Evolutionary conservation across 805 yeast species (phyloP), one percentile per base, ranked within the genome.

Genomic region (Candida maltosa): DNA sequence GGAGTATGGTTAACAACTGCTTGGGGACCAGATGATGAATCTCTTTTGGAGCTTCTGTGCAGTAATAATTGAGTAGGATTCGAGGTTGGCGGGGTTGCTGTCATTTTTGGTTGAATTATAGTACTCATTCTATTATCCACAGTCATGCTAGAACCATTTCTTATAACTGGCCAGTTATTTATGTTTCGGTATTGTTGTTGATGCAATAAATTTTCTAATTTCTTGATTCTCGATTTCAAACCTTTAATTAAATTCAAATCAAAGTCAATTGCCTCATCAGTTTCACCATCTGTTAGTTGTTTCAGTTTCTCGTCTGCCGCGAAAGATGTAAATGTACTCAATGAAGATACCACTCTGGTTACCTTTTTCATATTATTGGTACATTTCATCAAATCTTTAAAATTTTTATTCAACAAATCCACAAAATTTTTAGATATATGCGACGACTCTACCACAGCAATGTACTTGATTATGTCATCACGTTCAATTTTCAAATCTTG

Each of bases 201-300:
- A 52, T 87, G 93, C 11, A 88, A 60, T 25, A 87, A 58, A 36
- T 76, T 81, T 47, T 88, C 96, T 34, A 91, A 69, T 46, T 83
- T 83, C 42, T 76, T 77, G 26, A 91, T 85, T 35, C 95, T 65
- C 8, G 75, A 58, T 52, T 82, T 82, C 44, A 87, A 81, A 0
- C 85, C 86, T 43, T 70, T 70, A 8, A 83, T 61, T 9, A 73
- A 49, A 28, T 53, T 61, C 28, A 63, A 44, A 39, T 66, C 68
- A 21, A 46, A 43, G 12, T 70, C 77, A 3, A 36, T 46, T 24
- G 50, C 58, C 21, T 40, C 42, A 14, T 41, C 48, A 32, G 17
- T 34, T 16, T 34, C 39, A 21, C 32, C 40, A 26, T 17, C 25
- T 22, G n/a, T 16, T 18, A 38, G 28, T 3, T 45, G 27, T 23